Base-by-base conservation (phyloP, 345 rosid genomes). In the Corchorus capsularis region DNA sequence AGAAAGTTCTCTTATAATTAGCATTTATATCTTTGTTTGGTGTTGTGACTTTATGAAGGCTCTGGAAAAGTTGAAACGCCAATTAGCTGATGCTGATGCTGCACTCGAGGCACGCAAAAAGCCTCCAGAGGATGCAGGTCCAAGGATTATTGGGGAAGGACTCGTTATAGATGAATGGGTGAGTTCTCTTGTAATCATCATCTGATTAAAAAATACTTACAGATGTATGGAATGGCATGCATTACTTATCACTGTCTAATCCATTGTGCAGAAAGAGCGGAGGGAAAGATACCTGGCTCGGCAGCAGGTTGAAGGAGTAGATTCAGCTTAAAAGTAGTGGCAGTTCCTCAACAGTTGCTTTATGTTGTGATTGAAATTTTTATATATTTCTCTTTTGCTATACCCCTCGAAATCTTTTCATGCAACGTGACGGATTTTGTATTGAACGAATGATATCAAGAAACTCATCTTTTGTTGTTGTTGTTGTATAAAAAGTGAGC, bases 111-210 rank as follows among this genome's bases (percentile, higher is more conserved):
- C 89, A 2, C 84, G 93, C 10, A 94, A 91, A 86, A 94, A 91
- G 63, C 96, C 97, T 64, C 90, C 88, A 50, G 97, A 90, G 79
- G 98, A 92, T 69, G 68, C 90, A 13, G 97, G 97, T 65, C 94
- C 98, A 12, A 89, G 76, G 86, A 84, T 94, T 79, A 87, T 94
- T 1, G 99, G 98, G 35, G 99, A 96, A 88, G 99, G 99, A 63
- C 97, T 96, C n/a, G 99, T 96, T 37, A 92, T 96, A 61, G 99
- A 96, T 81, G 98, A 96, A 88, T 96, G 99, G 99, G 99, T 94
- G 50, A 80, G 94, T 87, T 68, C 69, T 69, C 61, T 34, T 17
- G 16, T 52, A 69, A 69, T 43, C 43, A 14, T 43, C 43, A 14
- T 16, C 43, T 45, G 55, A 55, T 60, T 9, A 10, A 46, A 22